Evolutionary conservation across 78 protist genomes (phyloP), one percentile per base, ranked within the genome.

Genomic region (slime mould (Dictyostelium discoideum)): DNA sequence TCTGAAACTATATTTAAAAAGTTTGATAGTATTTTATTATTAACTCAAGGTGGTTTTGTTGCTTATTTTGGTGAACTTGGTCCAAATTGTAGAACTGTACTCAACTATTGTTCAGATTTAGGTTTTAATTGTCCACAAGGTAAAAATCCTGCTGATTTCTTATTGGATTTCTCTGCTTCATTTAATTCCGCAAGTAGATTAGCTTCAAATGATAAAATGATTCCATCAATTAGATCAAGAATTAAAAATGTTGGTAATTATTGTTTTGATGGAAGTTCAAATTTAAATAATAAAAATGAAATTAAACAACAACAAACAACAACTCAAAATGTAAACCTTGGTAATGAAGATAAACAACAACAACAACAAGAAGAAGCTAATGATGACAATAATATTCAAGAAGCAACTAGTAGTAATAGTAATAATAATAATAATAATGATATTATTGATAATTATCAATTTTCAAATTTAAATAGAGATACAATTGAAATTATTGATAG

Each of bases 31-130:
- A 42, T 97, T 37, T 76, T 98, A 5, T 32, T 74, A 14, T 86
- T 98, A 13, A 63, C 96, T 9, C 87, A 69, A 20, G 99, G 99
- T 32, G 97, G 97, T 4, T 82, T 76, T 20, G 60, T 81, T 18
- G 96, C 97, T 14, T 96, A 96, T 40, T 96, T 96, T 44, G 97
- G 97, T 10, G 87, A 87, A 32, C 29, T 80, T 2, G 97, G 94
- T 24, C 44, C 48, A 10, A 84, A 84, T 82, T 82, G 83, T 24
- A n/a, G 42, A 39, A 82, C 72, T 0, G 44, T 82, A n/a, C 16
- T 83, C 8, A 40, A 63, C 18, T 94, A 83, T 48, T 95, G 94
- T 20, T 22, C 74, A 9, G 20, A 67, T 16, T 16, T 37, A 18
- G 96, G 96, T 22, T 74, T 60, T 63, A 44, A 42, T 22, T 87